Conservation (phyloP, 2,329 filamentous ascomycete genomes). For the Trichophyton benhamiae region DNA sequence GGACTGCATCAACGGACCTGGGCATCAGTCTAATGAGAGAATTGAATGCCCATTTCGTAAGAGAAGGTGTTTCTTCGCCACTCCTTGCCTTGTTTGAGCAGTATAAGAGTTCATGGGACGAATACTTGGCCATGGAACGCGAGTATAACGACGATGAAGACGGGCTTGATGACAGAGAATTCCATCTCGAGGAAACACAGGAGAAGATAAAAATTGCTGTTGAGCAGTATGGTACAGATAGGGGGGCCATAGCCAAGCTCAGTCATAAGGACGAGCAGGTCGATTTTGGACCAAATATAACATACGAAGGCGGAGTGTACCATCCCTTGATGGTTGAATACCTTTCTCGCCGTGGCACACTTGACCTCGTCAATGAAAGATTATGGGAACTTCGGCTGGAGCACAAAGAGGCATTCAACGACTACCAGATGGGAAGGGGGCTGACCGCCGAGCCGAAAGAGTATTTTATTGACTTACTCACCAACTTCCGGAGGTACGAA, state of each 20-base stretch:
- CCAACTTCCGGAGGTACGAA: conserved; percentile 16
- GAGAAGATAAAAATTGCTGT: conserved; percentile 11
- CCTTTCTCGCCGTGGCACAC: conserved; percentile 4
- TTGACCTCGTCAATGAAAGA: conserved; percentile 3
- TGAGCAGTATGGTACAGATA: conserved; percentile 1
- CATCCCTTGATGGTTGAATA: conserved; percentile 8
- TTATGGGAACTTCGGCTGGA: conserved; percentile 7
- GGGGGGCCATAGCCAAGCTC: background rate
- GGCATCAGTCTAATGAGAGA: conserved; percentile 16
- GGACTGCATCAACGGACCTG: conserved; percentile 17
- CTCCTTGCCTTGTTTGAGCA: conserved; percentile 14
- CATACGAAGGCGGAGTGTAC: background rate
- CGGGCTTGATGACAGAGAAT: conserved; percentile 19
- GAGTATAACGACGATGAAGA: conserved; percentile 19
- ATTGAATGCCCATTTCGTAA: conserved; percentile 14
- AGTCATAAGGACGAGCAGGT: background rate
- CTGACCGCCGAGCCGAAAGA: background rate
- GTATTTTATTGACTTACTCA: conserved; percentile 16
- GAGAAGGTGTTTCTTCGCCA: background rate
- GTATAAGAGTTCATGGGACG: conserved; percentile 15
- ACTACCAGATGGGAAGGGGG: conserved; percentile 1
- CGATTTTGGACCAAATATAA: background rate
- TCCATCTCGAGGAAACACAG: conserved; percentile 15
- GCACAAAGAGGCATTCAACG: conserved; percentile 3
- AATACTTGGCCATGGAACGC: conserved; percentile 18